Percentiles rank a stretch among this genome's conserved stretches.
phyloP scores from a whole-genome alignment of 352 stramenopile genomes.

The Phytophthora cryptogea region DNA sequence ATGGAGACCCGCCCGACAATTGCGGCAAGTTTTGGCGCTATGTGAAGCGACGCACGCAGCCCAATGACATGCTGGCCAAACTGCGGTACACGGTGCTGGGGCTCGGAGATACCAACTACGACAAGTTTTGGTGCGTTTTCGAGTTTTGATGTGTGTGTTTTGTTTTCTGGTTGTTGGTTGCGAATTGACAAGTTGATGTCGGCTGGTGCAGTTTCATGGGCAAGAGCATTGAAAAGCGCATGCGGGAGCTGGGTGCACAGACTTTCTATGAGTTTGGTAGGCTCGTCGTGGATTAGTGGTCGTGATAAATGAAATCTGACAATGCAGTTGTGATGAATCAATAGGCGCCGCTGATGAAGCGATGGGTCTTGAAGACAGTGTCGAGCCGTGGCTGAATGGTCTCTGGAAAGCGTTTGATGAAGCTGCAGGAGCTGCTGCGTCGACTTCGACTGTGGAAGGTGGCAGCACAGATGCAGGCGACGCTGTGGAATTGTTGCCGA shows the following conservation, averaged over 20 bases:
- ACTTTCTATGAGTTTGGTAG: slow-evolving; percentile 74
- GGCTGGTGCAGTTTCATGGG: slow-evolving; percentile 66
- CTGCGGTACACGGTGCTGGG: slow-evolving; percentile 89
- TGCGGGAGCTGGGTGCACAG: slow-evolving; percentile 86
- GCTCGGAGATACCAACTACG: slow-evolving; percentile 97
- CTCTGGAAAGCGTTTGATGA: slow-evolving; percentile 61
- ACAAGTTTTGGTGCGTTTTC: slow-evolving; percentile 91
- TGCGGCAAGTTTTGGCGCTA: slow-evolving; percentile 92
- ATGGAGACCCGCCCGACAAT: slow-evolving; percentile 96
- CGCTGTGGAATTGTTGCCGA: neutral
- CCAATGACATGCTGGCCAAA: slow-evolving; percentile 73
- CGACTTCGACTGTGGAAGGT: slow-evolving; percentile 31
- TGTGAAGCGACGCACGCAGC: slow-evolving; percentile 88
- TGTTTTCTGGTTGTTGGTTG: neutral
- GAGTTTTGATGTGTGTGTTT: neutral
- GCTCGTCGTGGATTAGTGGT: neutral
- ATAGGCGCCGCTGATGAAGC: slow-evolving; percentile 92
- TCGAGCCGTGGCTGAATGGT: slow-evolving; percentile 91
- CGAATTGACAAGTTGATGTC: slow-evolving; percentile 6
- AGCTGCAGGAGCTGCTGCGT: slow-evolving; percentile 26
- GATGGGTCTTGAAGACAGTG: slow-evolving; percentile 93
- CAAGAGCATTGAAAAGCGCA: slow-evolving; percentile 90
- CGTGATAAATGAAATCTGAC: neutral
- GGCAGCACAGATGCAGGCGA: slow-evolving; percentile 2
- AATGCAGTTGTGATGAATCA: slow-evolving; percentile 7